Evolutionary conservation across 1,139 yeast species (phyloP).

Genomic region (Candida freyschussii): DNA sequence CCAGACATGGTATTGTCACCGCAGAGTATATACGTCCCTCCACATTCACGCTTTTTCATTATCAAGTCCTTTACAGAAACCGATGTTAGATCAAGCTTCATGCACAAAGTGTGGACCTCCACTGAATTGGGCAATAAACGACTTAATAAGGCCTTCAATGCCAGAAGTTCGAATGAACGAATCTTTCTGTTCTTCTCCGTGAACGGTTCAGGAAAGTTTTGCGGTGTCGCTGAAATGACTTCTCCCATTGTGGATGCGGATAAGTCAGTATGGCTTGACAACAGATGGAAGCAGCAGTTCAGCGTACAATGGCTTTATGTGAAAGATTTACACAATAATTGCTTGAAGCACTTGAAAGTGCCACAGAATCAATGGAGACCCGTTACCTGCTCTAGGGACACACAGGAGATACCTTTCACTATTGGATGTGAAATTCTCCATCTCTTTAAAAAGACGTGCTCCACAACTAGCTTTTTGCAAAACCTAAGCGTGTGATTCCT

Average conservation of each 20-base stretch:
- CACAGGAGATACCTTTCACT: constrained; percentile 43
- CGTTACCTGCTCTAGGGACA: constrained; percentile 56
- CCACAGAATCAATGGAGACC: constrained; percentile 41
- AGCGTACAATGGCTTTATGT: constrained; percentile 48
- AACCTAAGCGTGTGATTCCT: not conserved
- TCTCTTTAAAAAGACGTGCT: constrained; percentile 29
- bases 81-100: constrained; percentile 47
- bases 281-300: constrained; percentile 51
- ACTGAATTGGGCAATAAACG: constrained; percentile 53
- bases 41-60: constrained; percentile 43
- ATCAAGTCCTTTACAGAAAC: constrained; percentile 48
- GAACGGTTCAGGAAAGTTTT: constrained; percentile 54
- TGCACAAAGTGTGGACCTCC: constrained; percentile 53
- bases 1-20: constrained; percentile 20
- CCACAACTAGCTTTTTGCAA: constrained; percentile 20
- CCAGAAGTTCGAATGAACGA: constrained; percentile 23
- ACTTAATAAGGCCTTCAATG: constrained; percentile 37
- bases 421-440: constrained; percentile 46
- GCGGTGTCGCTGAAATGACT: constrained; percentile 59
- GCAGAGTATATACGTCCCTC: constrained; percentile 24
- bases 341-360: constrained; percentile 38
- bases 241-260: constrained; percentile 32
- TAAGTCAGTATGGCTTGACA: too few relatives aligned
- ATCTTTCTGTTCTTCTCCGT: constrained; percentile 53
- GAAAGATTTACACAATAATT: constrained; percentile 46